These are phyloP conservation scores for thale cress (Arabidopsis thaliana) DNA, from an alignment of 345 rosid genomes.

Conservation along the genomic window DNA sequence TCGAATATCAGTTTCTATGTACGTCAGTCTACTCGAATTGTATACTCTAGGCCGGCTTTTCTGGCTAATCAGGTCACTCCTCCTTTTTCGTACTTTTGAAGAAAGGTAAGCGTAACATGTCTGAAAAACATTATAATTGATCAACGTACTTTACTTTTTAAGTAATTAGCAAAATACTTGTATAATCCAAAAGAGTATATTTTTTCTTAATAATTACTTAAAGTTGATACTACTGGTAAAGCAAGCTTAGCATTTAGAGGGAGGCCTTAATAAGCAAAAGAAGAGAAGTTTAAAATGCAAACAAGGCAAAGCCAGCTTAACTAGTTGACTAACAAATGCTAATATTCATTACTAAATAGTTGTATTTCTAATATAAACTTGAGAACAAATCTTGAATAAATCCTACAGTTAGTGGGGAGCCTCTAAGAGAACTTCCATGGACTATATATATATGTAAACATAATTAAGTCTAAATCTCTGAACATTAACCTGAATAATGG, in stretches of 20 bases:
- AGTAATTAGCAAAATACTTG: neutral
- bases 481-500: constrained; percentile 37
- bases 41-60: neutral
- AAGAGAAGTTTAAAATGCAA: constrained; percentile 4
- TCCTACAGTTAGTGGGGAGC: constrained; percentile 38
- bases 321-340: neutral
- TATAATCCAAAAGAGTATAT: neutral
- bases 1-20: too few species aligned
- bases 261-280: constrained; percentile 28
- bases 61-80: neutral
- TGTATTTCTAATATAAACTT: constrained; percentile 2
- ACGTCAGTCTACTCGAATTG: neutral
- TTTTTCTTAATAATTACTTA: constrained; percentile 1
- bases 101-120: constrained; percentile 6
- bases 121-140: neutral
- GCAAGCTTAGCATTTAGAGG: constrained; percentile 33
- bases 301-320: constrained; percentile 11
- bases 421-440: constrained; percentile 20
- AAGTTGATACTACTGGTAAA: constrained; percentile 18
- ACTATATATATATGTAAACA: constrained; percentile 22
- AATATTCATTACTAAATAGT: neutral
- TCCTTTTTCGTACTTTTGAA: neutral
- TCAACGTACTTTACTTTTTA: neutral
- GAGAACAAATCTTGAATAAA: constrained; percentile 15
- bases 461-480: constrained; percentile 2